Evolutionary conservation across 257 asterid genomes (phyloP).

Genomic region (Vinca minor): DNA sequence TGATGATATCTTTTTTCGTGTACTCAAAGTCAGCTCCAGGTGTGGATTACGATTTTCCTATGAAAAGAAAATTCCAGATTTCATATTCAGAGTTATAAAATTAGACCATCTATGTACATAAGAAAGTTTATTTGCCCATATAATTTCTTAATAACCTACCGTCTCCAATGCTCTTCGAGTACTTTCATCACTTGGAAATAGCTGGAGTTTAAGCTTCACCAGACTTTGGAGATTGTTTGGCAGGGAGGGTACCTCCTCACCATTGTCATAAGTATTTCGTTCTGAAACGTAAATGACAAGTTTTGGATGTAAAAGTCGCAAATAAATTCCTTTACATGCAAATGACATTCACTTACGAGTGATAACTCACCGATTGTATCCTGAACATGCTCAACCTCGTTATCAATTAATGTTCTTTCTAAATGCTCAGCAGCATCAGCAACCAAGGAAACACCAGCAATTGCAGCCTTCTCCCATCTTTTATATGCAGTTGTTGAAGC

Average conservation of each 20-base stretch:
- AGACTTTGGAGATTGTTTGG: slow-evolving; percentile 39
- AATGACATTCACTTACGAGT: not conserved
- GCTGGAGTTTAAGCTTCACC: slow-evolving; percentile 78
- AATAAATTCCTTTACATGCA: not conserved
- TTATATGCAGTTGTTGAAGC: slow-evolving; percentile 77
- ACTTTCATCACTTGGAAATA: slow-evolving; percentile 82
- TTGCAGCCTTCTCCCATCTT: slow-evolving; percentile 99
- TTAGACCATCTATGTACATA: not conserved
- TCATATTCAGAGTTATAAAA: not conserved
- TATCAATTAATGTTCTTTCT: slow-evolving; percentile 66
- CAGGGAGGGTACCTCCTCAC: slow-evolving; percentile 37
- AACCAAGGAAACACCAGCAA: slow-evolving; percentile 97
- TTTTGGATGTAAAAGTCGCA: slow-evolving; percentile 11
- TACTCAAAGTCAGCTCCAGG: slow-evolving; percentile 81
- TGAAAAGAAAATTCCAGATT: slow-evolving; percentile 13
- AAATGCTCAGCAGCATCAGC: slow-evolving; percentile 99
- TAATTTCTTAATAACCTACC: slow-evolving; percentile 37
- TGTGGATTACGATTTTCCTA: slow-evolving; percentile 88
- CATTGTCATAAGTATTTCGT: slow-evolving; percentile 39
- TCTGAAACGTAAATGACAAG: slow-evolving; percentile 33
- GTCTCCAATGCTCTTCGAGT: slow-evolving; percentile 82
- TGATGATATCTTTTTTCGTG: slow-evolving; percentile 84
- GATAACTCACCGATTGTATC: slow-evolving; percentile 46
- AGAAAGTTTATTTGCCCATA: slow-evolving; percentile 11
- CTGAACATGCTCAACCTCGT: slow-evolving; percentile 47